Evolutionary conservation across 768 basidiomycete species (phyloP).

Genomic region (Mycena indigotica): DNA sequence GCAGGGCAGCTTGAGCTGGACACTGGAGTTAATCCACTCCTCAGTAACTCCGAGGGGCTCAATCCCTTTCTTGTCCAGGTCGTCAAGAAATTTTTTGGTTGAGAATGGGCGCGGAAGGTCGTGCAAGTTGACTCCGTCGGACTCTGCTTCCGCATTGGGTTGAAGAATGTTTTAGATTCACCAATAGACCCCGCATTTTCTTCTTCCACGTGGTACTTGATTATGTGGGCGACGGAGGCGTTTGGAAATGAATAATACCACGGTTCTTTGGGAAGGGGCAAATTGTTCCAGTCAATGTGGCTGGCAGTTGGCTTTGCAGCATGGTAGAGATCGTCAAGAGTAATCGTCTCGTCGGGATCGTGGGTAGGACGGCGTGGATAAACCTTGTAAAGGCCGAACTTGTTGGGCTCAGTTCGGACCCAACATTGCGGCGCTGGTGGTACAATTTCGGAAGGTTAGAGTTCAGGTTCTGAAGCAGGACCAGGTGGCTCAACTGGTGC

Average conservation of each 20-base stretch:
- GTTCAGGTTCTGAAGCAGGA: not conserved
- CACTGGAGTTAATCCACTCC: not conserved
- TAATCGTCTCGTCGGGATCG: conserved; percentile 1
- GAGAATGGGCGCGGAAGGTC: not conserved
- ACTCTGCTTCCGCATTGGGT: too few species aligned
- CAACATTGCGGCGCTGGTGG: not conserved
- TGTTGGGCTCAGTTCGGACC: not conserved
- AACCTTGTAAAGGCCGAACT: too few species aligned
- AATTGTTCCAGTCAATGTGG: too few species aligned
- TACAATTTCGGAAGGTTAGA: not conserved
- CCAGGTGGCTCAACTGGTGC: not conserved
- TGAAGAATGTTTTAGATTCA: not conserved
- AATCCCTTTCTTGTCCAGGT: not conserved
- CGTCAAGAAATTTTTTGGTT: not conserved
- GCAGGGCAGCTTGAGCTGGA: not conserved
- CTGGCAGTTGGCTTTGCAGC: not conserved
- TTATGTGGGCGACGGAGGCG: too few species aligned
- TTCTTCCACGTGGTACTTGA: too few species aligned
- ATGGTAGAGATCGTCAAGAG: conserved; percentile 2
- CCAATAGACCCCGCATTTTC: not conserved
- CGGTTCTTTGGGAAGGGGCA: not conserved
- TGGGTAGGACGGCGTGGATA: too few species aligned
- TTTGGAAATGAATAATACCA: not conserved
- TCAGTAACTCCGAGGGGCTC: not conserved
- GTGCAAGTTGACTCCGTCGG: too few species aligned